Base-by-base conservation (phyloP, 2,329 filamentous ascomycete genomes). In the Eutypa lata region DNA sequence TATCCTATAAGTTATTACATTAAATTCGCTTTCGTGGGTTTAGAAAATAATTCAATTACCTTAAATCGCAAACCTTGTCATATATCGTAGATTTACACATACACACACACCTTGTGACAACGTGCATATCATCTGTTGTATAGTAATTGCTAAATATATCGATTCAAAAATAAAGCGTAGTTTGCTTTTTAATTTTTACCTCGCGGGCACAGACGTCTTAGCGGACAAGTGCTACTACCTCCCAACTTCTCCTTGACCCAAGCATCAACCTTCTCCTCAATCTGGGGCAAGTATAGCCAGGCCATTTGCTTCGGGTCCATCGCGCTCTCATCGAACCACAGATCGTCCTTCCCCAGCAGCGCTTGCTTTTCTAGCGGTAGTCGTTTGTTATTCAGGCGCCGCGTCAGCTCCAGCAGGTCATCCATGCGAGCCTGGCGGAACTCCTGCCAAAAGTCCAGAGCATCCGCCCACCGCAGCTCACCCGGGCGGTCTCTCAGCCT, bases 361-460 rank as follows among this genome's bases (percentile, higher is more conserved):
- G 56, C 55, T 60, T 63, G 65, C 57, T 65, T 63, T 56, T 65
- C 56, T 3, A 56, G 56, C 40, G 52, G 61, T 40, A 57, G 13
- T 14, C 57, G 55, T 33, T 57, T 62, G 53, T 55, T 61, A 49
- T 58, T 62, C 19, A 55, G 54, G 50, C 51, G 57, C 56, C 42
- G 60, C 18, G 49, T 58, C 38, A 54, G 53, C 21, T 53, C 57
- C 7, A 63, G 26, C 19, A 65, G 57, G 6, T 52, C 45, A 42
- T 63, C 60, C 10, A 65, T 56, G 22, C 62, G 59, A 14, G 51
- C 56, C 48, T 63, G 60, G 28, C 62, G 57, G 31, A 58, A 58
- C 44, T 51, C 48, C 57, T 65, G 62, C 62, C 62, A 65, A 42
- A 59, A 63, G 2, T 46, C n/a, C 7, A 62, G 33, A 8, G 56